Conservation (phyloP, 768 basidiomycete species). For the Mycena filopes region DNA sequence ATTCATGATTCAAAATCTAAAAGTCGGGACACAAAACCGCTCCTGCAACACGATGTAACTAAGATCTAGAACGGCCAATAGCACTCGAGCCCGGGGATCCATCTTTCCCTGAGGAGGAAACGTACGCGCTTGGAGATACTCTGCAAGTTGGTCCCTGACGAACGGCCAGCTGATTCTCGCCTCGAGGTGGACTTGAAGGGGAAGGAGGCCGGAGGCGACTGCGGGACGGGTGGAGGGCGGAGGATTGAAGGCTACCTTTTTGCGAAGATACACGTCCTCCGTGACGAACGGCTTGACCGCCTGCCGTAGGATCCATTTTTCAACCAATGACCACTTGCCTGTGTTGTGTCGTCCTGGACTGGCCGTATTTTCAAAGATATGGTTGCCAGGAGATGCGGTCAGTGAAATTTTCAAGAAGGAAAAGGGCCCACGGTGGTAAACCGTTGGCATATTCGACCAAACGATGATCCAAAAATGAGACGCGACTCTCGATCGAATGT, state of each 20-base stretch:
- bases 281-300: constrained; percentile 34
- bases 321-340: constrained; percentile 23
- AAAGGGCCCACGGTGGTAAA: constrained; percentile 21
- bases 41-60: constrained; percentile 31
- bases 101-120: constrained; percentile 2
- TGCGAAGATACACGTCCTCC: constrained; percentile 30
- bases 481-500: constrained; percentile 27
- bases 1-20: background rate
- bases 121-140: constrained; percentile 15
- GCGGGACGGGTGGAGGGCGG: constrained; percentile 8
- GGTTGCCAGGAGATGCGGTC: background rate
- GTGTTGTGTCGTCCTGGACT: background rate
- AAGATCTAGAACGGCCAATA: constrained; percentile 22
- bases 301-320: constrained; percentile 34
- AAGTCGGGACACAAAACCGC: constrained; percentile 21
- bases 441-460: constrained; percentile 29
- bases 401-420: background rate
- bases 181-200: constrained; percentile 27
- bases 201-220: background rate
- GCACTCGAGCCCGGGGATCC: constrained; percentile 2
- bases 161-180: constrained; percentile 24
- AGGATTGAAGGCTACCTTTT: constrained; percentile 26
- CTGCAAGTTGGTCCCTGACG: constrained; percentile 10
- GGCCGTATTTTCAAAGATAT: constrained; percentile 22
- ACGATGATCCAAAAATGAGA: constrained; percentile 30